A percentile compares a stretch with the other conserved stretches of the same genome.
Evolutionary conservation across 2,329 filamentous ascomycete genomes (phyloP).

Genomic region (Arthrinium phaeospermum): DNA sequence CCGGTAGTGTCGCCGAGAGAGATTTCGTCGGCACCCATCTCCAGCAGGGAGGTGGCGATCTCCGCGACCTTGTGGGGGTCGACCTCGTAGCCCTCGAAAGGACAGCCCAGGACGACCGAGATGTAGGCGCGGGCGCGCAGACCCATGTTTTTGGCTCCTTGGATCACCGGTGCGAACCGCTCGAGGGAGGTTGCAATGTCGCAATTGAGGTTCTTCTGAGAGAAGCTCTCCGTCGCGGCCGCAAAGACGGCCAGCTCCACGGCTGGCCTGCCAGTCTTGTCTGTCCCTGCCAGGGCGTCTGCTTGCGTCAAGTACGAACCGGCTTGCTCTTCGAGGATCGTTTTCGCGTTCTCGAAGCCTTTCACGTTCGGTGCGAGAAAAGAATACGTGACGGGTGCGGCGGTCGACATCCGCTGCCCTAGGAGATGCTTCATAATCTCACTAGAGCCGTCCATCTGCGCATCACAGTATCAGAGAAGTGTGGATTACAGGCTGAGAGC

Average conservation of each 20-base stretch:
- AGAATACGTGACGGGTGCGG: slow-evolving; percentile 70
- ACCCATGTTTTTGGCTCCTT: slow-evolving; percentile 66
- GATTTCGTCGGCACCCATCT: slow-evolving; percentile 91
- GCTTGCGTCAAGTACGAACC: slow-evolving; percentile 57
- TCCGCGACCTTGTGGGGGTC: slow-evolving; percentile 68
- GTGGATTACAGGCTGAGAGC: background rate
- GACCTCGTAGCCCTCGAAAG: slow-evolving; percentile 72
- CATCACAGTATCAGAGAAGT: background rate
- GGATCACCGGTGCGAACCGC: slow-evolving; percentile 73
- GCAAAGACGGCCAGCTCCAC: slow-evolving; percentile 83
- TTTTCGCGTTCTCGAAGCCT: slow-evolving; percentile 69
- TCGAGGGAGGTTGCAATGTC: slow-evolving; percentile 75
- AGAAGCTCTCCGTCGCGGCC: slow-evolving; percentile 81
- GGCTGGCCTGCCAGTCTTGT: slow-evolving; percentile 50
- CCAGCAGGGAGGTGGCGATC: slow-evolving; percentile 72
- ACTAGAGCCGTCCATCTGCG: slow-evolving; percentile 80
- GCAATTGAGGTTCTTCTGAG: slow-evolving; percentile 83
- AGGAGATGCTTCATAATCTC: slow-evolving; percentile 75
- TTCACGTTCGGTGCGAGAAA: slow-evolving; percentile 81
- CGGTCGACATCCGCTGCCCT: slow-evolving; percentile 58
- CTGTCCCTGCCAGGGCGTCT: slow-evolving; percentile 45
- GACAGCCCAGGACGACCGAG: slow-evolving; percentile 81
- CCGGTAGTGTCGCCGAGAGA: slow-evolving; percentile 90
- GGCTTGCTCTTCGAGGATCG: slow-evolving; percentile 58
- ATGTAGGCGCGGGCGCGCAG: slow-evolving; percentile 80